A percentile compares a stretch with the other conserved stretches of the same genome.
These are phyloP conservation scores for Dissophora globulifera DNA, from an alignment of 192 early-diverging fungal genomes.

Conservation along the genomic window DNA sequence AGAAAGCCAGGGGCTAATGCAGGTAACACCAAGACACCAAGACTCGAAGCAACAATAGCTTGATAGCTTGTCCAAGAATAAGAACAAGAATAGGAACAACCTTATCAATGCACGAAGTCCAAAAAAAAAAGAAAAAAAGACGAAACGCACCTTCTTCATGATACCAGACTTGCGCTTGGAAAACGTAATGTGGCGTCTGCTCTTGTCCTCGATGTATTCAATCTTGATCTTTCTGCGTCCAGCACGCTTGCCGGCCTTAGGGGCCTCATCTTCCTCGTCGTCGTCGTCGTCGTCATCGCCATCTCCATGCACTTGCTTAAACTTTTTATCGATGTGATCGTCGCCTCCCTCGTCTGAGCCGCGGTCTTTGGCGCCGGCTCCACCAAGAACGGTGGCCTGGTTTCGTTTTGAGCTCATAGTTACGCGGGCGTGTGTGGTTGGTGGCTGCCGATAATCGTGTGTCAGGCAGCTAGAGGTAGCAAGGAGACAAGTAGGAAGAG, in stretches of 20 bases:
- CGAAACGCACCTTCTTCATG: conserved; percentile 88
- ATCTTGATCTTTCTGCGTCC: conserved; percentile 97
- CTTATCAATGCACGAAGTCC: too few species aligned
- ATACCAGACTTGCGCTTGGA: conserved; percentile 97
- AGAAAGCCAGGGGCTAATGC: too few species aligned
- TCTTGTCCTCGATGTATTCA: conserved; percentile 95
- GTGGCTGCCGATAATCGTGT: too few species aligned
- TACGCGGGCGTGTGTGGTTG: too few species aligned
- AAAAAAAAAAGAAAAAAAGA: background rate
- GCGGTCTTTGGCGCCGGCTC: background rate
- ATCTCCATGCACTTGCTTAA: conserved; percentile 56
- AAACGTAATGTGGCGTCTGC: conserved; percentile 93
- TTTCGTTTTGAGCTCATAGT: conserved; percentile 12
- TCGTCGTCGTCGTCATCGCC: conserved; percentile 72
- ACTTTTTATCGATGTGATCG: conserved; percentile 43
- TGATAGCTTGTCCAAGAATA: too few species aligned
- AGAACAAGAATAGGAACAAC: too few species aligned
- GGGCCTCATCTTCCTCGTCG: conserved; percentile 60
- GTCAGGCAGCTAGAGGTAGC: too few species aligned
- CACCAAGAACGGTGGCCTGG: background rate
- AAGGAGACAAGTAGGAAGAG: background rate
- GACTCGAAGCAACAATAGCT: too few species aligned
- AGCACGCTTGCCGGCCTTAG: conserved; percentile 71
- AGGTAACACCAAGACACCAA: too few species aligned
- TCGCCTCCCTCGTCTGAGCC: conserved; percentile 5